phyloP scores from a whole-genome alignment of 2,329 filamentous ascomycete genomes.

The Calonectria pseudoreteaudii region DNA sequence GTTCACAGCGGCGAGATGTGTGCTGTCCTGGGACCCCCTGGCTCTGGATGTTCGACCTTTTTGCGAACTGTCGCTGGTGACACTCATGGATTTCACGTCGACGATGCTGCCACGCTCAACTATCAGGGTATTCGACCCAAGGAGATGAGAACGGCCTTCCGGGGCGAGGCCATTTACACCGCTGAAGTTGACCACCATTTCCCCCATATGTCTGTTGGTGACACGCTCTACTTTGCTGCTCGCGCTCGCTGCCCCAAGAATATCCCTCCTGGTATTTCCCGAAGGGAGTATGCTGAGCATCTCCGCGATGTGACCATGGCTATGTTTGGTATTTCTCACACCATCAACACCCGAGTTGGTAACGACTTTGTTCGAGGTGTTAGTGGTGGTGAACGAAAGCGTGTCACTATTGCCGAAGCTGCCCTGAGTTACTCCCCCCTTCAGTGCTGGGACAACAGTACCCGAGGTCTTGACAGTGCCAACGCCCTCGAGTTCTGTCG shows the following conservation, averaged over 20 bases:
- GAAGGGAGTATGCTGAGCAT: conserved; percentile 65
- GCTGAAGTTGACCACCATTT: conserved; percentile 85
- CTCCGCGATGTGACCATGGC: conserved; percentile 77
- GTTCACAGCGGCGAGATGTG: conserved; percentile 78
- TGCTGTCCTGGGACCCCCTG: conserved; percentile 76
- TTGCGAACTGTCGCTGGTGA: conserved; percentile 84
- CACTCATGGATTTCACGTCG: conserved; percentile 79
- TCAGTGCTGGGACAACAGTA: conserved; percentile 80
- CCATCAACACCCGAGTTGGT: conserved; percentile 74
- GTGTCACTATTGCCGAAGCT: conserved; percentile 52
- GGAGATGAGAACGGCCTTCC: conserved; percentile 79
- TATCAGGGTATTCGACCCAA: conserved; percentile 74
- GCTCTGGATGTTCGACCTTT: conserved; percentile 80
- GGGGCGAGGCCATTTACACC: conserved; percentile 85
- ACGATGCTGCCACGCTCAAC: conserved; percentile 76
- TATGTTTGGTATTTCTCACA: conserved; percentile 76
- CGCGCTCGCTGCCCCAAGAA: conserved; percentile 71
- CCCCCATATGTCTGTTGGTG: conserved; percentile 77
- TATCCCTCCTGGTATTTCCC: conserved; percentile 67
- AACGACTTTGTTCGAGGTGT: conserved; percentile 74
- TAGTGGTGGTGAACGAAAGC: conserved; percentile 62
- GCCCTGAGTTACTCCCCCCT: conserved; percentile 53
- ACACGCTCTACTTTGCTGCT: conserved; percentile 81
- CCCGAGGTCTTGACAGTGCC: conserved; percentile 72
- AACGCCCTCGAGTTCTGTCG: conserved; percentile 76